These are phyloP conservation scores for Pythium grandisporangium DNA, from an alignment of 352 stramenopile genomes.

Conservation along the genomic window DNA sequence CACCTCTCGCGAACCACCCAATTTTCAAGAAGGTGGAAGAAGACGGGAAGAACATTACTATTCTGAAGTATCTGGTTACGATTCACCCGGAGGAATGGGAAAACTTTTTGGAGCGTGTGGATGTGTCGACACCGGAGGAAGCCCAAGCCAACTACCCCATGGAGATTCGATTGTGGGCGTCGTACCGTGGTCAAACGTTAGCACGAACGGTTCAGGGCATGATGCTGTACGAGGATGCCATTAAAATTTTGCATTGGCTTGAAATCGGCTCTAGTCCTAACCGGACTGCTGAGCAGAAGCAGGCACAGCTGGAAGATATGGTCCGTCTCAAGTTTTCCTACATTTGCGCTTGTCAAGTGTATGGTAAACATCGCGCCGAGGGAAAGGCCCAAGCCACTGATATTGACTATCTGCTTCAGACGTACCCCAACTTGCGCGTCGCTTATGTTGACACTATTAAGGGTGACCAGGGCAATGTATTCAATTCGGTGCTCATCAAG, in stretches of 20 bases:
- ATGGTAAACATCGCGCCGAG: constrained; percentile 67
- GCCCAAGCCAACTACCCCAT: constrained; percentile 49
- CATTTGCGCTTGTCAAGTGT: constrained; percentile 79
- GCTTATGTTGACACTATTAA: constrained; percentile 70
- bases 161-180: constrained; percentile 71
- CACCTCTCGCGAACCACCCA: constrained; percentile 58
- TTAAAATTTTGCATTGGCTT: constrained; percentile 78
- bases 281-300: constrained; percentile 62
- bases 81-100: constrained; percentile 75
- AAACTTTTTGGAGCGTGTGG: constrained; percentile 71
- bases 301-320: constrained; percentile 70
- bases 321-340: constrained; percentile 78
- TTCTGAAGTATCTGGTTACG: constrained; percentile 73
- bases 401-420: constrained; percentile 68
- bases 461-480: constrained; percentile 23
- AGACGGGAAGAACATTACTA: constrained; percentile 70
- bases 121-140: constrained; percentile 53
- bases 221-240: constrained; percentile 78
- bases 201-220: constrained; percentile 71
- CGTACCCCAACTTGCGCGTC: constrained; percentile 72
- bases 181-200: constrained; percentile 67
- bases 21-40: constrained; percentile 71
- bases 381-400: constrained; percentile 56
- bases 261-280: constrained; percentile 63
- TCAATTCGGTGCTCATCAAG: constrained; percentile 66